Evolutionary conservation across 2,329 filamentous ascomycete species (phyloP), one percentile per base, ranked within the genome.

Genomic region (Zalaria obscura): DNA sequence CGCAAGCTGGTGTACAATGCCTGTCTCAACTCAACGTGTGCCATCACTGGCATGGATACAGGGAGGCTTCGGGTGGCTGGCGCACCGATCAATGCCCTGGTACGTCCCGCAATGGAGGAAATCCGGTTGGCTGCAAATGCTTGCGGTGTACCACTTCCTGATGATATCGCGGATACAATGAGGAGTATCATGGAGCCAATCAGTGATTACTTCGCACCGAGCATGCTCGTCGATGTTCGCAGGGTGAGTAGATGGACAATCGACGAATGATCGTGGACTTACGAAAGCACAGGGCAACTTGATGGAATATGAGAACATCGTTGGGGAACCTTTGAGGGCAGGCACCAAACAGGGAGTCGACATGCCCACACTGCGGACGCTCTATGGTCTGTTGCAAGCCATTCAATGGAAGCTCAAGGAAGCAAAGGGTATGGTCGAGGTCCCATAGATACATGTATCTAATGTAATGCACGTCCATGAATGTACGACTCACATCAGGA

Each of bases 311-410:
- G 72, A 76, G 51, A 73, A 68, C 46, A 63, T 76, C 31, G 54
- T 76, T 3, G 72, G 72, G 1, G 73, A 76, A 56, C 70, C 72
- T n/a, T 45, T 76, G 37, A 57, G 67, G 3, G 72, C 70, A 48
- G 73, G 65, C 0, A 63, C 65, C 46, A 53, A 52, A 27, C 53
- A 59, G 0, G 70, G 70, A 1, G 69, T 76, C 2, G 44, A 57
- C 1, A 69, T 68, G 56, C 71, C 72, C 0, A 70, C 65, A 10
- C 53, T 76, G 29, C 55, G 58, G 42, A 60, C 65, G 5, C 47
- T 76, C 1, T 75, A 74, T 49, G 58, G 61, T 2, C 50, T 73
- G 27, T 56, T 69, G 5, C 65, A 64, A 48, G 64, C 61, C 0
- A 54, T 74, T 28, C 72, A 75, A 52, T 64, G 65, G 41, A 27